phyloP scores from a whole-genome alignment of 1,284 basidiomycete genomes.

The Marasmius tenuissimus region DNA sequence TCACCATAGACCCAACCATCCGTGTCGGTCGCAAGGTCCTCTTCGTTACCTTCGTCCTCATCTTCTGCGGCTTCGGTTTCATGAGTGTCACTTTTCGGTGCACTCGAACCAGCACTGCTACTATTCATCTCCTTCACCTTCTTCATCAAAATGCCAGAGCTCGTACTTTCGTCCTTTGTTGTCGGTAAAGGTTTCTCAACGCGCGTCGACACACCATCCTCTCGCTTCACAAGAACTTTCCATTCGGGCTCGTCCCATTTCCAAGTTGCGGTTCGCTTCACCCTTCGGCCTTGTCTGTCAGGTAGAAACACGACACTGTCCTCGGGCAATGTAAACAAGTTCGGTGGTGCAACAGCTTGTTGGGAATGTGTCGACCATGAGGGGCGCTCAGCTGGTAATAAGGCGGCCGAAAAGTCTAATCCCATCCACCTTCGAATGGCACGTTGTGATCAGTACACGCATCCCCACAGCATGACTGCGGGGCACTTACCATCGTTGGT shows the following conservation, averaged over 20 bases:
- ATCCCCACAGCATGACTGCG: background rate
- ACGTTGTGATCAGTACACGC: background rate
- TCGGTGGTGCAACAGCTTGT: slow-evolving; percentile 63
- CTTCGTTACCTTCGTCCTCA: slow-evolving; percentile 26
- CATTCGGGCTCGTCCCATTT: slow-evolving; percentile 88
- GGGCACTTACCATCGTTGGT: slow-evolving; percentile 76
- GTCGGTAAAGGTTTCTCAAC: slow-evolving; percentile 60
- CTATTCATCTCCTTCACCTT: slow-evolving; percentile 42
- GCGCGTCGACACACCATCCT: slow-evolving; percentile 47
- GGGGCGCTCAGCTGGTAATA: slow-evolving; percentile 88
- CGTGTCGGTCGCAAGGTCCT: slow-evolving; percentile 63
- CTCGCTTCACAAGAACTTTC: slow-evolving; percentile 68
- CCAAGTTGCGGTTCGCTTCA: slow-evolving; percentile 79
- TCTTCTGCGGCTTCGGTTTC: slow-evolving; percentile 20
- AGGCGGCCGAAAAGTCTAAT: slow-evolving; percentile 90
- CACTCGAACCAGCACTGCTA: slow-evolving; percentile 13
- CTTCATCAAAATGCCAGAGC: slow-evolving; percentile 40
- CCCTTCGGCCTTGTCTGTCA: slow-evolving; percentile 40
- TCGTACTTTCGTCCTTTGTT: slow-evolving; percentile 46
- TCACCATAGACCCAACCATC: slow-evolving; percentile 96
- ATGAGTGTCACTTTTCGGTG: slow-evolving; percentile 20
- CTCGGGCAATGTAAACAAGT: slow-evolving; percentile 62
- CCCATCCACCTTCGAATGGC: slow-evolving; percentile 58
- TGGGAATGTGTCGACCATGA: slow-evolving; percentile 77
- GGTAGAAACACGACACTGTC: slow-evolving; percentile 54